These are phyloP conservation scores for Linaria vulgaris DNA, from an alignment of 257 asterid species.

Conservation along the genomic window DNA sequence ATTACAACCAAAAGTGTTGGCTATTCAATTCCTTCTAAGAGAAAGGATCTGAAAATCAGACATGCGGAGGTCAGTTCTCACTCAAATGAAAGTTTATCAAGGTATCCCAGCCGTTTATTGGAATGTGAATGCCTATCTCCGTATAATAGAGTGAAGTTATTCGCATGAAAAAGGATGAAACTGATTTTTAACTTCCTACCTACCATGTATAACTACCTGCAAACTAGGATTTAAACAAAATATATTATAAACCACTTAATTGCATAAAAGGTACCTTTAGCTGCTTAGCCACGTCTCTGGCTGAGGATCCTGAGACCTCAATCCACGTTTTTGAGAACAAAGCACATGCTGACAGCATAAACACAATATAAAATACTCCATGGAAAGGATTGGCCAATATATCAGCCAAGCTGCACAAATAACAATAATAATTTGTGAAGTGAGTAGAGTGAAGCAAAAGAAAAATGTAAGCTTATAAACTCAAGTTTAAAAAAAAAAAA, in stretches of 20 bases:
- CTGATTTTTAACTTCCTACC: too few species aligned
- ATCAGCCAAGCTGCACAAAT: constrained; percentile 59
- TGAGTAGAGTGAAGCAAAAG: constrained; percentile 10
- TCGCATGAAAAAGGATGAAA: too few species aligned
- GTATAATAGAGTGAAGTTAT: background rate
- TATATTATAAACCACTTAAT: background rate
- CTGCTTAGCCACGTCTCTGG: constrained; percentile 88
- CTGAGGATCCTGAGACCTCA: constrained; percentile 92
- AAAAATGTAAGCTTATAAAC: constrained; percentile 1
- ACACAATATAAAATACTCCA: constrained; percentile 74
- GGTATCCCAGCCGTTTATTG: background rate
- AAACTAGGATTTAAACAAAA: background rate
- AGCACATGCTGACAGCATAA: constrained; percentile 91
- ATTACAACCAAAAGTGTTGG: background rate
- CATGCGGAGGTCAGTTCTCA: background rate
- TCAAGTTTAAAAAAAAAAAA: background rate
- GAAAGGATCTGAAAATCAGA: background rate
- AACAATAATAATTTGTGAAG: constrained; percentile 6
- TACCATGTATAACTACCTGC: too few species aligned
- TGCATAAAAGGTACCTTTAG: constrained; percentile 52
- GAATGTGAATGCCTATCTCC: background rate
- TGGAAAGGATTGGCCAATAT: constrained; percentile 85
- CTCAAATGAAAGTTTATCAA: background rate
- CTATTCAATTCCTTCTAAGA: background rate
- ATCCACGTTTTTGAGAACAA: constrained; percentile 88